Conservation (phyloP, 129 eudicot species). For the Saposhnikovia divaricata region DNA sequence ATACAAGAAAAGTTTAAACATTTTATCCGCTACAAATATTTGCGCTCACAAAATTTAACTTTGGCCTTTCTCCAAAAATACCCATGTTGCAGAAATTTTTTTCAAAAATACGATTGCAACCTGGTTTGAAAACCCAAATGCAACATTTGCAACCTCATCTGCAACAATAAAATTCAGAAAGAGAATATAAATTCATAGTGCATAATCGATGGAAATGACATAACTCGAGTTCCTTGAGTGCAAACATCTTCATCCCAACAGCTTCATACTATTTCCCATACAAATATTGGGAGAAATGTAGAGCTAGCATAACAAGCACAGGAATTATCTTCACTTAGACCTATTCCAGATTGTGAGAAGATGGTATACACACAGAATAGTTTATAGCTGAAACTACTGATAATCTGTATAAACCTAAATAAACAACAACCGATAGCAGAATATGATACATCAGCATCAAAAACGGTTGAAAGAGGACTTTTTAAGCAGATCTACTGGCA, state of each 20-base stretch:
- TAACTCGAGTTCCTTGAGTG: background rate
- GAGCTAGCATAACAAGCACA: conserved; percentile 6
- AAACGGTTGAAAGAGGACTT: background rate
- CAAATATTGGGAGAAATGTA: conserved; percentile 15
- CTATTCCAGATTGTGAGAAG: background rate
- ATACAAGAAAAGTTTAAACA: background rate
- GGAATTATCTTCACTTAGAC: conserved; percentile 7
- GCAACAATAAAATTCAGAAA: background rate
- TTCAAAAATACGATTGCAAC: too few species aligned
- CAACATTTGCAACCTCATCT: too few species aligned
- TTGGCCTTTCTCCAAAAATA: too few species aligned
- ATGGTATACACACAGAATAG: background rate
- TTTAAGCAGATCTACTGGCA: conserved; percentile 15
- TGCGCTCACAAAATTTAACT: background rate
- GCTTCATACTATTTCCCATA: conserved; percentile 12
- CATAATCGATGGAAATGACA: background rate
- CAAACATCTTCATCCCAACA: conserved; percentile 4
- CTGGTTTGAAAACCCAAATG: too few species aligned
- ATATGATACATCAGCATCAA: conserved; percentile 28
- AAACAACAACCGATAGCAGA: conserved; percentile 10
- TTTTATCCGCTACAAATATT: background rate
- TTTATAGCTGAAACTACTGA: background rate
- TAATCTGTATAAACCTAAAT: conserved; percentile 9
- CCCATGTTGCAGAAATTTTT: too few species aligned
- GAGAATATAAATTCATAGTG: background rate